These are phyloP conservation scores for Zasmidium angulare DNA, from an alignment of 2,329 filamentous ascomycete genomes.

Conservation along the genomic window DNA sequence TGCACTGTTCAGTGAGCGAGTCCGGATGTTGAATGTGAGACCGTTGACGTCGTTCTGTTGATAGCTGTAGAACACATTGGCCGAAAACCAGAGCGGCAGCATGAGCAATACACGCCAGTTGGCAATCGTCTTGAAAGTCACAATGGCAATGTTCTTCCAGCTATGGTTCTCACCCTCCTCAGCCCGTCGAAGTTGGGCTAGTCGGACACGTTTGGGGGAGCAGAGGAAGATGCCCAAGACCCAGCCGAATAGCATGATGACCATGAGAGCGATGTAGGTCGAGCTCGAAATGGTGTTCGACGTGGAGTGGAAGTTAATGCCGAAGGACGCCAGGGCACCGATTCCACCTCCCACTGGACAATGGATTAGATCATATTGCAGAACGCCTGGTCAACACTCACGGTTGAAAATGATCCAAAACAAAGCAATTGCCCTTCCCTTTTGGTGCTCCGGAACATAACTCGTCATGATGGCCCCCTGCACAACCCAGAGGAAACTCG, in stretches of 20 bases:
- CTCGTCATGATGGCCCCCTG: not conserved
- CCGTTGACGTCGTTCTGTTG: not conserved
- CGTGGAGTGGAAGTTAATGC: not conserved
- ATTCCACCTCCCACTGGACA: not conserved
- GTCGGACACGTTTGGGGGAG: not conserved
- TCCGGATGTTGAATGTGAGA: not conserved
- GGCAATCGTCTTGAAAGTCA: not conserved
- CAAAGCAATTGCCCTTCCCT: not conserved
- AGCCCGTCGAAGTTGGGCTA: not conserved
- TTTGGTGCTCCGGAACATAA: not conserved
- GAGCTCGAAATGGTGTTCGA: not conserved
- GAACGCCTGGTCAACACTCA: not conserved
- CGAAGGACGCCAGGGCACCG: not conserved
- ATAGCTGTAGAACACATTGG: not conserved
- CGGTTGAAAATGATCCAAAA: constrained; percentile 3
- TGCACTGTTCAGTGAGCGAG: not conserved
- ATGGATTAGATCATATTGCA: too few relatives aligned
- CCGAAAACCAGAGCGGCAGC: not conserved
- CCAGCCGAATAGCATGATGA: constrained; percentile 4
- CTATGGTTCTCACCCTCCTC: not conserved
- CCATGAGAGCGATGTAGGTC: not conserved
- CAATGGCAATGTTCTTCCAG: not conserved
- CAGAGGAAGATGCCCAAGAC: not conserved
- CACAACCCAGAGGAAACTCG: not conserved
- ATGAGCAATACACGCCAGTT: not conserved